Percentiles rank a stretch among this genome's conserved stretches.
Conservation (phyloP, 306 rosid species). For the Pyrus betulifolia region DNA sequence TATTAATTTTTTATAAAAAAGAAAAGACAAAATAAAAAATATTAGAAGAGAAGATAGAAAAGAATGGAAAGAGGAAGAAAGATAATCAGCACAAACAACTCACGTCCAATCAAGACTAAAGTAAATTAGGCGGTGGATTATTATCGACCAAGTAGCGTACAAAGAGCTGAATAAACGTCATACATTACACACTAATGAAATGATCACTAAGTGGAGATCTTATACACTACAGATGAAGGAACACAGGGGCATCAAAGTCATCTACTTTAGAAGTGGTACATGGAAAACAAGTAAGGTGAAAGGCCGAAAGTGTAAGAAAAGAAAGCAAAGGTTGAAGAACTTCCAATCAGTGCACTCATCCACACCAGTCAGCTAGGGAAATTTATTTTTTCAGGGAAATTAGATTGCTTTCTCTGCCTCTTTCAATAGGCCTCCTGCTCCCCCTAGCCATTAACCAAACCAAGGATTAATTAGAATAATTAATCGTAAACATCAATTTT, state of each 20-base stretch:
- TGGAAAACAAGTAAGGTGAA: background rate
- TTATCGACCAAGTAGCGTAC: background rate
- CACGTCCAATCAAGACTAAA: background rate
- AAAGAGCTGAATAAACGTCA: background rate
- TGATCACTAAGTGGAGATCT: background rate
- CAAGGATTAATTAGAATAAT: background rate
- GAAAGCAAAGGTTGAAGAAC: background rate
- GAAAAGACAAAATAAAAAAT: no score
- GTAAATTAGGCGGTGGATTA: background rate
- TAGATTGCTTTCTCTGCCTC: background rate
- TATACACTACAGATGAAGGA: background rate
- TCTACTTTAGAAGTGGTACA: background rate
- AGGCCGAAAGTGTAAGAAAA: background rate
- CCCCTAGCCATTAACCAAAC: conserved; percentile 12
- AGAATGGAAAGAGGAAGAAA: no score
- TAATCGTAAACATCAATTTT: background rate
- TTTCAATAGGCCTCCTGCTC: conserved; percentile 43
- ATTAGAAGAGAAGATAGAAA: no score
- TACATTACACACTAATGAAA: background rate
- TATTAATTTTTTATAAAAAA: no score
- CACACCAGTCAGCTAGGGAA: background rate
- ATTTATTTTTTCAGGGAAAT: background rate
- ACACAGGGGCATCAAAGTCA: background rate
- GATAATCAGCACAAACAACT: background rate
- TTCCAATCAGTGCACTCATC: no score